Conservation (phyloP, 2,329 filamentous ascomycete species). For the Fusarium continuum region DNA sequence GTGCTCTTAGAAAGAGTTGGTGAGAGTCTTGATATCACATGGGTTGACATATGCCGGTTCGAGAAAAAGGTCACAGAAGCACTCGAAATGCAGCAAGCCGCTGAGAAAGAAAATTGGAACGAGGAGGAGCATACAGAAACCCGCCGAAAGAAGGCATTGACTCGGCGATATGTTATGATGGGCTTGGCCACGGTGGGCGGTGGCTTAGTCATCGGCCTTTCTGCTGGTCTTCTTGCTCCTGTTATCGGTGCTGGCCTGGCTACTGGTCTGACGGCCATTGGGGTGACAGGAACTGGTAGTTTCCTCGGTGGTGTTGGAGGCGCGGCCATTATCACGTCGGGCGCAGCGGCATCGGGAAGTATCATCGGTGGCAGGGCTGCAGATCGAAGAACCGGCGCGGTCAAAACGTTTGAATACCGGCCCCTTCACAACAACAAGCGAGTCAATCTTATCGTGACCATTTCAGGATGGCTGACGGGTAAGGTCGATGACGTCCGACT, state of each 20-base stretch:
- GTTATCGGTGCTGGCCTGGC: conserved; percentile 94
- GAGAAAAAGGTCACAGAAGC: conserved; percentile 98
- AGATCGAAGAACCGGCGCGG: conserved; percentile 86
- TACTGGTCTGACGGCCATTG: conserved; percentile 94
- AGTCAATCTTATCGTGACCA: conserved; percentile 92
- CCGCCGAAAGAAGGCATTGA: conserved; percentile 82
- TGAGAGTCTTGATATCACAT: conserved; percentile 79
- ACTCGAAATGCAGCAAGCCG: conserved; percentile 95
- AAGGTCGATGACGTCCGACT: conserved; percentile 96
- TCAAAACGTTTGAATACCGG: conserved; percentile 96
- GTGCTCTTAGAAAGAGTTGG: conserved; percentile 85
- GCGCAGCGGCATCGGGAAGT: conserved; percentile 85
- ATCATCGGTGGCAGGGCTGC: conserved; percentile 88
- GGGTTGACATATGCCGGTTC: conserved; percentile 94
- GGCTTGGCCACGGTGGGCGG: conserved; percentile 95
- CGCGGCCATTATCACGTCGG: conserved; percentile 91
- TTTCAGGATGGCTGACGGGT: conserved; percentile 98
- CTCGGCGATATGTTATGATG: conserved; percentile 91
- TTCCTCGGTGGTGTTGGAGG: conserved; percentile 94
- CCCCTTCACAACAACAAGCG: conserved; percentile 98
- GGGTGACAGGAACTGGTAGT: conserved; percentile 84
- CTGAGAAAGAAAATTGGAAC: conserved; percentile 96
- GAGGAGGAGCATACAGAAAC: conserved; percentile 93
- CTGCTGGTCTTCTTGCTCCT: conserved; percentile 88
- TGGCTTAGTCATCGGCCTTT: conserved; percentile 92